Evolutionary conservation across 495 filamentous ascomycete species (phyloP), one percentile per base, ranked within the genome.

Genomic region (Letharia lupina): DNA sequence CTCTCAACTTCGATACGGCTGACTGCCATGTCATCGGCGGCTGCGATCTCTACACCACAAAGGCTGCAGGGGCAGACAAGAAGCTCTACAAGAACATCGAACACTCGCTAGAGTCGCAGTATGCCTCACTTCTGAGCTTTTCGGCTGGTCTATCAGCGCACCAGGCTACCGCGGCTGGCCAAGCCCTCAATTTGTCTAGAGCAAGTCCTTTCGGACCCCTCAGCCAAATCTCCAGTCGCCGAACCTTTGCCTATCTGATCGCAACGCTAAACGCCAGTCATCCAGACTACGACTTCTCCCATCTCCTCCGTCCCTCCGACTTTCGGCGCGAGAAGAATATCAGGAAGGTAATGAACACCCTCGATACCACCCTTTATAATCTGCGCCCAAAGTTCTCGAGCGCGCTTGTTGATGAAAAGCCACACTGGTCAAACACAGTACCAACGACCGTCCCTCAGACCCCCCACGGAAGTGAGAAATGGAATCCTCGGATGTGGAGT

Each of bases 221-320:
- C 60, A 89, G 88, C 62, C 89, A 97, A 67, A 84, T 89, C 58
- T 89, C 90, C 12, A 91, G 89, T 72, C 90, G 95, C 16, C 87
- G 92, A 59, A 96, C 90, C 0, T 98, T 94, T 76, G 92, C 94
- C 50, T 98, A 98, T 75, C 75, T 98, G 65, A 97, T 98, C 72
- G 94, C 94, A 16, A 97, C 95, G 2, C 81, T 99, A n/a, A 99
- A 99, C 70, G 93, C 93, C 1, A 93, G 89, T 48, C 93, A 99
- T 76, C 89, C 92, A 2, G 95, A 99, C 74, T 99, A 99, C 75
- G 93, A 98, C 76, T 98, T 98, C 77, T 94, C 91, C 3, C 87
- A 96, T 66, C 86, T 92, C 60, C 80, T 97, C 65, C 86, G 91
- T 40, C 92, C 93, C 2, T 82, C 85, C 13, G 94, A 98, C 73